phyloP scores from a whole-genome alignment of 805 yeast species.

The Starmera pachycereana region DNA sequence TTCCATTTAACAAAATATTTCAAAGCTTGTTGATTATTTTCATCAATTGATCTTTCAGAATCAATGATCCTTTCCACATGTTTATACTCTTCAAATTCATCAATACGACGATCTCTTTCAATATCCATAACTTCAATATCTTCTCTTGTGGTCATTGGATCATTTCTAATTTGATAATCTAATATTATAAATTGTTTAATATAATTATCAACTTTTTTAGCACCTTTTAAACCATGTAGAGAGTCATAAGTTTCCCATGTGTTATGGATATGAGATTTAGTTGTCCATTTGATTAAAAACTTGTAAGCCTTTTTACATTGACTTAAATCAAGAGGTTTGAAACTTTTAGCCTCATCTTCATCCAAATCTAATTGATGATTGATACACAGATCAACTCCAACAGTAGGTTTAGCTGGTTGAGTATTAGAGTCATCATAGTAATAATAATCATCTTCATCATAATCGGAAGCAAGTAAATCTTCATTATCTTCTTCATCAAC shows the following conservation, averaged over 20 bases:
- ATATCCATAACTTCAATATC: slow-evolving; percentile 91
- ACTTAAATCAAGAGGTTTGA: slow-evolving; percentile 22
- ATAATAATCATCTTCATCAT: slow-evolving; percentile 13
- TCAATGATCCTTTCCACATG: slow-evolving; percentile 86
- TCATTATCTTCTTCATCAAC: slow-evolving; percentile 51
- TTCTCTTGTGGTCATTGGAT: slow-evolving; percentile 77
- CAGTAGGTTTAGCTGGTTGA: slow-evolving; percentile 11
- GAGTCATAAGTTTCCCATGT: slow-evolving; percentile 74
- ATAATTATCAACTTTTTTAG: slow-evolving; percentile 82
- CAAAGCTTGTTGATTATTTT: slow-evolving; percentile 54
- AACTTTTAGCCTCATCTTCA: slow-evolving; percentile 18
- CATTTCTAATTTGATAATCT: slow-evolving; percentile 69
- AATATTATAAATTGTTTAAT: slow-evolving; percentile 64
- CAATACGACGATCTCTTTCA: slow-evolving; percentile 76
- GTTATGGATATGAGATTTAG: slow-evolving; percentile 83
- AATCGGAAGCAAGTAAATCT: slow-evolving; percentile 27
- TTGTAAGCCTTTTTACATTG: slow-evolving; percentile 52
- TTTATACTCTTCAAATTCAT: slow-evolving; percentile 74
- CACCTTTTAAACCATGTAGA: slow-evolving; percentile 49
- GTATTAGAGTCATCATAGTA: slow-evolving; percentile 16
- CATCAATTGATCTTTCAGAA: slow-evolving; percentile 57
- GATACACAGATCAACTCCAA: slow-evolving; percentile 37
- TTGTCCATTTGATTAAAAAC: slow-evolving; percentile 76
- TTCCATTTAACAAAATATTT: slow-evolving; percentile 91
- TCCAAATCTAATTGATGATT: slow-evolving; percentile 36